Base-by-base conservation (phyloP, 208 protist species). In the Spongospora subterranea region DNA sequence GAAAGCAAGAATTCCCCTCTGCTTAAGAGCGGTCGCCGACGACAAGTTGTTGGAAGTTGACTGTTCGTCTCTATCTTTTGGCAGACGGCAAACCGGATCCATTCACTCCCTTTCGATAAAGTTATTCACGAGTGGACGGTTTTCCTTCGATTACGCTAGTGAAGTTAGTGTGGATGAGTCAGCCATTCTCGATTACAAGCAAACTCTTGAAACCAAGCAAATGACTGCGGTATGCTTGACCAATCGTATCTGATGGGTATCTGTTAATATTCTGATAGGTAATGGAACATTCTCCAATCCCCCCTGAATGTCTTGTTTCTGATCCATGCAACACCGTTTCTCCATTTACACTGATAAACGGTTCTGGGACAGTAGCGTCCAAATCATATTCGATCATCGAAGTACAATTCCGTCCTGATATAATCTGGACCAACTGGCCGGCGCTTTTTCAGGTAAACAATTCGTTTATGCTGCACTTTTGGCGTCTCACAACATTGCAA, bases 361-460 rank as follows among this genome's bases (percentile, higher is more conserved):
- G 13, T 20, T 40, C 11, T 40, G 71, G 71, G 35, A 17, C n/a
- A 6, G 71, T 82, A 20, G n/a, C 17, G 6, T 6, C 71, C 35
- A 13, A n/a, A 39, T 35, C 35, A 6, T 82, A 82, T 82, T 39
- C 6, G 17, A 43, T 82, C 35, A n/a, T 82, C 11, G 71, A 82
- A 82, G 71, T 82, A 40, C 71, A 82, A n/a, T 82, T 82, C 35
- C 71, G 71, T 82, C 71, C 71, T 39, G 40, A 35, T n/a, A 17
- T 82, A 20, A 35, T 17, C 71, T 82, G 71, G 71, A 20, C 71
- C 17, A 13, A 45, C 35, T 45, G 6, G 6, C 71, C 71, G 11
- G 71, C 71, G 11, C 6, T 82, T 6, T 82, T 45, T 43, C n/a
- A 20, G 6, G 71, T 82, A 82, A n/a, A 17, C 13, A 60, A 60